phyloP scores from a whole-genome alignment of 106 monocot species.

The Allium cepa region DNA sequence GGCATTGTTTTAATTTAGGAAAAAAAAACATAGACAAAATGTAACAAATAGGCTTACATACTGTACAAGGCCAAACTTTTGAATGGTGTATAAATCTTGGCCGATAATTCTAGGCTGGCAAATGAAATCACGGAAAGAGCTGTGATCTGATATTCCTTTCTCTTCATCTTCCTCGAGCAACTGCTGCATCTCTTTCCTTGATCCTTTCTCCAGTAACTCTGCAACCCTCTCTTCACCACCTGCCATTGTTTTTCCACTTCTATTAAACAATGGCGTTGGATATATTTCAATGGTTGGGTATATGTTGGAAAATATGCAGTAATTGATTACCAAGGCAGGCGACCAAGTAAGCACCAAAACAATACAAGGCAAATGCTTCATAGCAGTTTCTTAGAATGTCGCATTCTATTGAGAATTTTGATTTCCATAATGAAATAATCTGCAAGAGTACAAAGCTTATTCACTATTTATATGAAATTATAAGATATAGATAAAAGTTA shows the following conservation, averaged over 20 bases:
- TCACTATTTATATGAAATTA: background rate
- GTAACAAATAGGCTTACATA: slow-evolving; percentile 41
- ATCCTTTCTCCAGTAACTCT: slow-evolving; percentile 41
- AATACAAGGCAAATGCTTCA: slow-evolving; percentile 83
- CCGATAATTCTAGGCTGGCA: slow-evolving; percentile 50
- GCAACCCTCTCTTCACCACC: slow-evolving; percentile 65
- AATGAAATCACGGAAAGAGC: slow-evolving; percentile 41
- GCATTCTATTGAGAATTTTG: slow-evolving; percentile 53
- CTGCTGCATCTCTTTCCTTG: slow-evolving; percentile 21
- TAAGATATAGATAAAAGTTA: background rate
- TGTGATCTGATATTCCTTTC: slow-evolving; percentile 7
- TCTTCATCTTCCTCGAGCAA: slow-evolving; percentile 41
- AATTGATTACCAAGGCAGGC: slow-evolving; percentile 58
- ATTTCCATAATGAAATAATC: slow-evolving; percentile 72
- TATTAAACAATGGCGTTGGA: background rate
- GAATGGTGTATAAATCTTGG: slow-evolving; percentile 50
- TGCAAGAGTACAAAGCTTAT: slow-evolving; percentile 16
- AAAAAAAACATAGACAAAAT: background rate
- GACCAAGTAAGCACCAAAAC: slow-evolving; percentile 65
- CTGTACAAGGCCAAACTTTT: slow-evolving; percentile 74
- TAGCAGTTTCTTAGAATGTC: slow-evolving; percentile 87
- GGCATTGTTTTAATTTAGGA: too few relatives aligned
- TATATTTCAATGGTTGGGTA: background rate
- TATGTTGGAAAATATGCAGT: background rate
- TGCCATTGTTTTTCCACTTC: slow-evolving; percentile 3